A percentile compares a stretch with the other conserved stretches of the same genome.
Conservation (phyloP, 345 rosid genomes). For the Salix brachista region DNA sequence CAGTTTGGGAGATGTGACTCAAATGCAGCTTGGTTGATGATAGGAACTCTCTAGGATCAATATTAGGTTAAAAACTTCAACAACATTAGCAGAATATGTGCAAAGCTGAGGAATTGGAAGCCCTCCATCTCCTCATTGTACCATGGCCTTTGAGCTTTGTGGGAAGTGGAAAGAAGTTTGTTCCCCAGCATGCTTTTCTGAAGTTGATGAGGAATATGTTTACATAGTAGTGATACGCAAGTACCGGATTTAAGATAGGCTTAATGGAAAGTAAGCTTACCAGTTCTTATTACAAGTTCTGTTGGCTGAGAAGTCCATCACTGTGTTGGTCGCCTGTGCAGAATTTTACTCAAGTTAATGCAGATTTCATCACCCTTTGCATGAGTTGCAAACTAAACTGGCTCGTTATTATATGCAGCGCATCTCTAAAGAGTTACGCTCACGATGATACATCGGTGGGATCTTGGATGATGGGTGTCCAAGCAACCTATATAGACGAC, state of each 20-base stretch:
- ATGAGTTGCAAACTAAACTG: not conserved
- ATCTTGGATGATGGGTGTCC: constrained; percentile 97
- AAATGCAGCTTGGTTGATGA: not conserved
- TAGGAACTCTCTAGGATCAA: not conserved
- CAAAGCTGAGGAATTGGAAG: not conserved
- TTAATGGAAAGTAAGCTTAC: not conserved
- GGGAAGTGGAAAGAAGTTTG: not conserved
- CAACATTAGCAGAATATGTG: not conserved
- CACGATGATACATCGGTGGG: constrained; percentile 81
- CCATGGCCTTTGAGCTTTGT: not conserved
- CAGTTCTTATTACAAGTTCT: not conserved
- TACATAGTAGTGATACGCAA: no score
- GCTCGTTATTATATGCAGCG: constrained; percentile 46
- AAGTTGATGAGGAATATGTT: no score
- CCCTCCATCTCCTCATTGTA: not conserved
- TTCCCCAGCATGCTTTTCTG: not conserved
- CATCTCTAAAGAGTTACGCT: constrained; percentile 79
- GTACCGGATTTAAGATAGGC: not conserved
- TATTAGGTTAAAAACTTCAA: not conserved
- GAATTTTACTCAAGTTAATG: not conserved
- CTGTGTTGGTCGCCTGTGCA: not conserved
- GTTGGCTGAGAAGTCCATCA: not conserved
- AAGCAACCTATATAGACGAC: constrained; percentile 85
- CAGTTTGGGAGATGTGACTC: not conserved
- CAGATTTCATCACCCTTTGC: not conserved